Percentiles rank a stretch among this genome's conserved stretches.
Conservation (phyloP, 139 green algal genomes). For the Chlamydomonas applanata region DNA sequence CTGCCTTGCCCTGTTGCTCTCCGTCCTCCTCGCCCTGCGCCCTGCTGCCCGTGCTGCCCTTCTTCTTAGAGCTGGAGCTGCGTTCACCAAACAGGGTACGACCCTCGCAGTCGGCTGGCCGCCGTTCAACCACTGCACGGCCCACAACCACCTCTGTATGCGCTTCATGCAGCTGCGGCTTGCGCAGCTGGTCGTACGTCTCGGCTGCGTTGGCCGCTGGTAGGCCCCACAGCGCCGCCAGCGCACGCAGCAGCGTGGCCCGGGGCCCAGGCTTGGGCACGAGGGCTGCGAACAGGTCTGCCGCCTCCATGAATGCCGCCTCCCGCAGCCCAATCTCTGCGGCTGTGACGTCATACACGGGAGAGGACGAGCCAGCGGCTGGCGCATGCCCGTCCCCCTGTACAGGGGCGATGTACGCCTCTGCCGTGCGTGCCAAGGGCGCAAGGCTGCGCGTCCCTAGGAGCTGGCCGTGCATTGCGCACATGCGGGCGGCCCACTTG, state of each 20-base stretch:
- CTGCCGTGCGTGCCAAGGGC: neutral
- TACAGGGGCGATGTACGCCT: neutral
- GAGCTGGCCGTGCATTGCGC: neutral
- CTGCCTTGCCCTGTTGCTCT: neutral
- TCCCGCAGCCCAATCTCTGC: constrained; percentile 10
- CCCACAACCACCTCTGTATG: constrained; percentile 30
- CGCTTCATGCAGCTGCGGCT: constrained; percentile 54
- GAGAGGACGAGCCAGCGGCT: neutral
- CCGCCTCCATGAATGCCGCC: constrained; percentile 45
- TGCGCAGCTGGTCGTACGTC: constrained; percentile 54
- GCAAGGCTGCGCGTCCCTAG: neutral
- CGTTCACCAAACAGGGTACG: constrained; percentile 29
- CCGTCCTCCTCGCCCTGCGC: neutral
- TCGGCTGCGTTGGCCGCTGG: constrained; percentile 24
- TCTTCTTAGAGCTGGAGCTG: neutral
- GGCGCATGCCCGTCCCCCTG: neutral
- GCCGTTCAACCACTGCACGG: constrained; percentile 22
- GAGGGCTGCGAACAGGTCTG: constrained; percentile 49
- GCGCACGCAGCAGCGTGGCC: constrained; percentile 32
- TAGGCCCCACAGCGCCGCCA: constrained; percentile 64
- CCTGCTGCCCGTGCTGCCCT: neutral
- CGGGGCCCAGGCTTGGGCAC: constrained; percentile 30
- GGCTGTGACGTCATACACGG: neutral
- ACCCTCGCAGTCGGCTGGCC: constrained; percentile 10
- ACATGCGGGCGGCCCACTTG: constrained; percentile 83